Conservation (phyloP, 345 rosid genomes). For the Viola odorata region DNA sequence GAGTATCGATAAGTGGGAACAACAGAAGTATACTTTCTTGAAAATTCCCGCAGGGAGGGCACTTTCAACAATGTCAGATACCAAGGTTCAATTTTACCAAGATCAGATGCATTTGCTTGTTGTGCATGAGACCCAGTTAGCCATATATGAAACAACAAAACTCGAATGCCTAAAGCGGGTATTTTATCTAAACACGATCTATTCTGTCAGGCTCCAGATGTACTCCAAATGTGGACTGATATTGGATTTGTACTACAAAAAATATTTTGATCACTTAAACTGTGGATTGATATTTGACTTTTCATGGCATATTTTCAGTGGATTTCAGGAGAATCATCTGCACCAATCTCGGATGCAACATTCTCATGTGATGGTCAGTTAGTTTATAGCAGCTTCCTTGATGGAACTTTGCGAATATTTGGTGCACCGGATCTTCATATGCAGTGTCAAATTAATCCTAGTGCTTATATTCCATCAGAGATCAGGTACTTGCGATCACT, state of each 20-base stretch:
- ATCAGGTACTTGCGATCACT: slow-evolving; percentile 1
- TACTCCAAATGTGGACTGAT: too few species aligned
- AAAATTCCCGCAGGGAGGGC: slow-evolving; percentile 57
- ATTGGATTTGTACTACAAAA: too few species aligned
- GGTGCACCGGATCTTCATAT: slow-evolving; percentile 33
- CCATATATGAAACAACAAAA: slow-evolving; percentile 65
- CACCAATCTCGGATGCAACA: slow-evolving; percentile 47
- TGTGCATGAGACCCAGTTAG: slow-evolving; percentile 70
- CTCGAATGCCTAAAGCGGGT: slow-evolving; percentile 67
- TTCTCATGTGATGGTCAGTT: slow-evolving; percentile 62
- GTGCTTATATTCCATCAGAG: slow-evolving; percentile 13
- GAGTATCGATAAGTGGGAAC: slow-evolving; percentile 79
- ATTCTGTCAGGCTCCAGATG: too few species aligned
- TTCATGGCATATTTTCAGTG: too few species aligned
- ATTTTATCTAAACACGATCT: slow-evolving; percentile 1
- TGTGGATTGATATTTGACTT: too few species aligned
- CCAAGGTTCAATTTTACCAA: slow-evolving; percentile 63
- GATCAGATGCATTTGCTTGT: slow-evolving; percentile 63
- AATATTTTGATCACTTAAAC: too few species aligned
- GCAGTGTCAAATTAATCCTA: slow-evolving; percentile 16
- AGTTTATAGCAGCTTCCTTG: slow-evolving; percentile 45
- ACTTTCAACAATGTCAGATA: slow-evolving; percentile 42
- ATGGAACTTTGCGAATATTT: slow-evolving; percentile 53
- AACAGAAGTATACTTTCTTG: slow-evolving; percentile 42
- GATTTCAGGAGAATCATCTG: slow-evolving; percentile 6